These are phyloP conservation scores for Kwoniella shivajii DNA, from an alignment of 1,284 basidiomycete species.

Conservation along the genomic window DNA sequence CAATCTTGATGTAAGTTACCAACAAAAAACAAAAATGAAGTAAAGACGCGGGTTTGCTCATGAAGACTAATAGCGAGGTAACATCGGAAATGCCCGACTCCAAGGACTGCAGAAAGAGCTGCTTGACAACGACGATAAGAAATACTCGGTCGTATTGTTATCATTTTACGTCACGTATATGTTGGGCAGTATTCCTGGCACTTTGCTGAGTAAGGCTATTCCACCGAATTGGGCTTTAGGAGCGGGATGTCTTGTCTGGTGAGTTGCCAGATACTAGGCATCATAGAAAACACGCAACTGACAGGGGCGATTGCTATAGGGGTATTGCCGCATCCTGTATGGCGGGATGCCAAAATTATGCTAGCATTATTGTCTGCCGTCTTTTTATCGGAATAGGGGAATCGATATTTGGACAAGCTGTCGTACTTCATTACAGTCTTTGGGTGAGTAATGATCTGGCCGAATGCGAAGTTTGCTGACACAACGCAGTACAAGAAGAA, in stretches of 20 bases:
- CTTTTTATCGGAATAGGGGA: conserved; percentile 49
- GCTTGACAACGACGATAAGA: conserved; percentile 29
- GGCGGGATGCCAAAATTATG: conserved; percentile 35
- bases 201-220: neutral
- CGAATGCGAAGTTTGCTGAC: neutral
- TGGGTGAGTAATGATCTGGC: too few relatives aligned
- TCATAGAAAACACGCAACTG: neutral
- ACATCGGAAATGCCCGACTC: conserved; percentile 38
- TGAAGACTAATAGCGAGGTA: conserved; percentile 29
- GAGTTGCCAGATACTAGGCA: neutral
- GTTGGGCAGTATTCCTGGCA: neutral
- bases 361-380: conserved; percentile 38
- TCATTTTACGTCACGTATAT: conserved; percentile 46
- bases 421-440: conserved; percentile 31
- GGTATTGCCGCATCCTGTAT: conserved; percentile 36
- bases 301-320: too few relatives aligned
- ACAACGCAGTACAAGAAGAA: conserved; percentile 34
- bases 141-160: conserved; percentile 39
- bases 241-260: neutral
- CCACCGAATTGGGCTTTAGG: neutral
- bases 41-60: neutral
- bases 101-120: conserved; percentile 38
- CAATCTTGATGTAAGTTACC: conserved; percentile 4
- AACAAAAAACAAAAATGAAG: neutral
- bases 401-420: conserved; percentile 40